These are phyloP conservation scores for Craspedostauros australis DNA, from an alignment of 108 stramenopile genomes.

Conservation along the genomic window DNA sequence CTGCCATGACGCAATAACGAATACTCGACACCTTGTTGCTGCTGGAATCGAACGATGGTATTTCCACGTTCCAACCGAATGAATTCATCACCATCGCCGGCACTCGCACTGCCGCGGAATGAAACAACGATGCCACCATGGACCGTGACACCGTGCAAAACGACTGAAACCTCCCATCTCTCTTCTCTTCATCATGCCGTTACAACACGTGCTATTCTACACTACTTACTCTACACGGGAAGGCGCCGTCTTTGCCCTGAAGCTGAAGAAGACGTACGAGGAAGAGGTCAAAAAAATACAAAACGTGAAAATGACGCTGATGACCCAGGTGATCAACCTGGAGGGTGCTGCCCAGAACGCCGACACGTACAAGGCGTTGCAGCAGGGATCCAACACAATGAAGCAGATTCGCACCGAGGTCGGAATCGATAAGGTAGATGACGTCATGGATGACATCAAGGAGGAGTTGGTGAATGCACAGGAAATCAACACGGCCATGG, in stretches of 20 bases:
- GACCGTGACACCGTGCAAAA: neutral
- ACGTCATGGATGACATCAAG: conserved; percentile 92
- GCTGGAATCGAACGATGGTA: neutral
- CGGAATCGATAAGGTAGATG: conserved; percentile 92
- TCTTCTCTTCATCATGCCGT: neutral
- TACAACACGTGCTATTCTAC: neutral
- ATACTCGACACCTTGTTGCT: too few relatives aligned
- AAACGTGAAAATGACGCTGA: conserved; percentile 91
- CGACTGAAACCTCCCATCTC: neutral
- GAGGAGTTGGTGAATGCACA: conserved; percentile 90
- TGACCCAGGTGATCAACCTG: conserved; percentile 92
- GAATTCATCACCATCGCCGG: neutral
- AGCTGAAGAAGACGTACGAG: conserved; percentile 96
- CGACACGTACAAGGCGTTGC: conserved; percentile 90
- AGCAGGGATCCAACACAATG: conserved; percentile 85
- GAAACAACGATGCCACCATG: neutral
- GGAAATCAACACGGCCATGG: conserved; percentile 84
- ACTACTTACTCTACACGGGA: neutral
- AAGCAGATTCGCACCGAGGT: conserved; percentile 76
- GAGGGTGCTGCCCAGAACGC: conserved; percentile 94
- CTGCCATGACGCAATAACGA: too few relatives aligned
- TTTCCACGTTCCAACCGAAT: neutral
- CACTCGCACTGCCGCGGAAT: neutral
- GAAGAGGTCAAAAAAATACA: conserved; percentile 94
- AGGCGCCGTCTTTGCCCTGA: conserved; percentile 93